A percentile compares a stretch with the other conserved stretches of the same genome.
These are phyloP conservation scores for Flaveria robusta DNA, from an alignment of 129 eudicot genomes.

Conservation along the genomic window DNA sequence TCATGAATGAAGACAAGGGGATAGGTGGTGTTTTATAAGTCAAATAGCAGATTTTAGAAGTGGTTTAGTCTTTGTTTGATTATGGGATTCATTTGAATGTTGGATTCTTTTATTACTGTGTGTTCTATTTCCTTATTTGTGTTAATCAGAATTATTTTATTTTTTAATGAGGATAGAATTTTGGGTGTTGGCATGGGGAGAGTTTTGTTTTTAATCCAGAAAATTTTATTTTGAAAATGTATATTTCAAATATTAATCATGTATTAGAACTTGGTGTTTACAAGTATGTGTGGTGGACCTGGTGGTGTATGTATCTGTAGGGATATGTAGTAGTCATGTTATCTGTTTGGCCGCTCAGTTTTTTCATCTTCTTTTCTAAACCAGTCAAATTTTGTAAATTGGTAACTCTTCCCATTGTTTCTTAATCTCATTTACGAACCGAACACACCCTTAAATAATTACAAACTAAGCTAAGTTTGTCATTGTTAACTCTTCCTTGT, in stretches of 20 bases:
- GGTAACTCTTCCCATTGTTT: too few relatives aligned
- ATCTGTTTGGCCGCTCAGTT: too few relatives aligned
- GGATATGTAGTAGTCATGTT: background rate
- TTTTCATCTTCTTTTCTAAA: too few relatives aligned
- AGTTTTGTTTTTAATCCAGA: background rate
- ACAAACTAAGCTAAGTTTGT: too few relatives aligned
- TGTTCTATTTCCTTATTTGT: slow-evolving; percentile 18
- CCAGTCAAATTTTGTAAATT: too few relatives aligned
- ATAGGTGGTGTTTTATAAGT: slow-evolving; percentile 36
- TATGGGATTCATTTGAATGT: slow-evolving; percentile 30
- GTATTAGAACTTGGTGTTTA: background rate
- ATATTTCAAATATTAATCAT: background rate
- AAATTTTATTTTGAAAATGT: background rate
- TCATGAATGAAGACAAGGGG: slow-evolving; percentile 22
- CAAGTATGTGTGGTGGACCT: background rate
- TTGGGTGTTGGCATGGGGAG: slow-evolving; percentile 7
- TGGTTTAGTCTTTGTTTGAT: slow-evolving; percentile 29
- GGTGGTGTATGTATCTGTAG: background rate
- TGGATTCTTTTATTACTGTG: slow-evolving; percentile 37
- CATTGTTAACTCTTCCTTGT: too few relatives aligned
- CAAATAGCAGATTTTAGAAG: slow-evolving; percentile 35
- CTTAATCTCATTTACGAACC: too few relatives aligned
- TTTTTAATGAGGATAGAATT: slow-evolving; percentile 6
- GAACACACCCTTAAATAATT: too few relatives aligned
- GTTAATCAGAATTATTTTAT: slow-evolving; percentile 13